phyloP scores from a whole-genome alignment of 164 flowering plant genomes.

The Stephania cephalantha region DNA sequence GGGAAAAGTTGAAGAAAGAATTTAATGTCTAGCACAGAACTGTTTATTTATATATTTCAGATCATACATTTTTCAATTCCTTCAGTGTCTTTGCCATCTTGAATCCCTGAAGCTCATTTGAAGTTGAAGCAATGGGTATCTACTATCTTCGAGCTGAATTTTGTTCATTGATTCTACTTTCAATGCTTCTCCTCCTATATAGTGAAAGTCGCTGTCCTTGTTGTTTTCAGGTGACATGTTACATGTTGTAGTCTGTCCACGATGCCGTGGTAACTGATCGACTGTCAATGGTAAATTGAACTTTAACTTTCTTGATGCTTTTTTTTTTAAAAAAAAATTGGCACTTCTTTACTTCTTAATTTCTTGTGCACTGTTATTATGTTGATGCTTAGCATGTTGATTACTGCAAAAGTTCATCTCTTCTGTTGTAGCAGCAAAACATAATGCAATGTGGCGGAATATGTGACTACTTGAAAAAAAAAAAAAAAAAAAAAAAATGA shows the following conservation, averaged over 20 bases:
- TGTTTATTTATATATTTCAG: not conserved
- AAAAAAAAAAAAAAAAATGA: no score
- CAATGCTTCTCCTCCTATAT: not conserved
- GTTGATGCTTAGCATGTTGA: not conserved
- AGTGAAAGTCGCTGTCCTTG: not conserved
- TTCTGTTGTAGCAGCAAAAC: not conserved
- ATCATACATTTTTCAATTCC: not conserved
- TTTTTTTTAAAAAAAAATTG: not conserved
- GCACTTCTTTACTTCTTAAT: no score
- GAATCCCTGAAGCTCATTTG: not conserved
- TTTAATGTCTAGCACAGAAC: not conserved
- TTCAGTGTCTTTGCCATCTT: not conserved
- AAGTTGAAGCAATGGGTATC: not conserved
- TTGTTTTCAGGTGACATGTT: not conserved
- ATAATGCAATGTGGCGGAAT: not conserved
- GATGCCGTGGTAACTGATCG: not conserved
- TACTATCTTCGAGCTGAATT: not conserved
- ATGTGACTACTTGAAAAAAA: not conserved
- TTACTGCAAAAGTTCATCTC: not conserved
- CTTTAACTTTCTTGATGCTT: not conserved
- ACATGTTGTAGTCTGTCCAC: not conserved
- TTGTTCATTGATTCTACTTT: not conserved
- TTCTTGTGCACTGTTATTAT: not conserved
- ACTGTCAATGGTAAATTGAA: not conserved
- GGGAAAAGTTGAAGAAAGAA: slow-evolving; percentile 42